Evolutionary conservation across 2,329 filamentous ascomycete genomes (phyloP).

Genomic region (Coleophoma crateriformis): DNA sequence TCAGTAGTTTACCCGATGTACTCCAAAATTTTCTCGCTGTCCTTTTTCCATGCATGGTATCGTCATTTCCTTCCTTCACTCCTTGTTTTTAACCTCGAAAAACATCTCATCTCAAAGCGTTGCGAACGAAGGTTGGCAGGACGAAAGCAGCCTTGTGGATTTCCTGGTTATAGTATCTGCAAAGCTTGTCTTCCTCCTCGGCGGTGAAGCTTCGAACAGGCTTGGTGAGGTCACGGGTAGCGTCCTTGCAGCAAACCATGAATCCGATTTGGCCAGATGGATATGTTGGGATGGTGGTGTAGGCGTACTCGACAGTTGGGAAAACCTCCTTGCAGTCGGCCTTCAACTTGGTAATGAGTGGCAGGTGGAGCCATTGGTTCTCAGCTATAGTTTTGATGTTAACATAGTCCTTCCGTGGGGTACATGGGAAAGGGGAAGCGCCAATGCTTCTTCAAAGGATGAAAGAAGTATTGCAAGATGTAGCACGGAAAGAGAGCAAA

Average conservation of each 20-base stretch:
- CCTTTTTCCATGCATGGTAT: no score
- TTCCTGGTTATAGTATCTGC: conserved; percentile 95
- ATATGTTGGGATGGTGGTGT: conserved; percentile 99
- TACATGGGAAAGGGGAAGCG: background rate
- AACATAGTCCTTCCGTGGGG: background rate
- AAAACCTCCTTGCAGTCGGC: conserved; percentile 96
- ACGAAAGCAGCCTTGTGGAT: conserved; percentile 95
- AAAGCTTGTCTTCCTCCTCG: conserved; percentile 89
- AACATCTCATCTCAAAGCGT: conserved; percentile 52
- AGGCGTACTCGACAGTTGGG: conserved; percentile 95
- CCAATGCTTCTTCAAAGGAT: background rate
- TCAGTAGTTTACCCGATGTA: conserved; percentile 60
- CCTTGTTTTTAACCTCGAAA: no score
- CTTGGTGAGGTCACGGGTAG: conserved; percentile 74
- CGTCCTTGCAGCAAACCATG: conserved; percentile 99
- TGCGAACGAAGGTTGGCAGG: conserved; percentile 87
- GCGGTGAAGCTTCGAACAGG: conserved; percentile 75
- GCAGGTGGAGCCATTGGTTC: conserved; percentile 98
- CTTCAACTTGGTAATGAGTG: conserved; percentile 90
- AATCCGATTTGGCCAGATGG: conserved; percentile 98
- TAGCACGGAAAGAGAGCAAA: conserved; percentile 1
- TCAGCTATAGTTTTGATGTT: conserved; percentile 57
- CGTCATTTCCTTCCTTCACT: no score
- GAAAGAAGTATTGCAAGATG: background rate
- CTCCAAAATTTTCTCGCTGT: conserved; percentile 47